phyloP scores from a whole-genome alignment of 73 alveolate species.

The Paramecium bursaria region DNA sequence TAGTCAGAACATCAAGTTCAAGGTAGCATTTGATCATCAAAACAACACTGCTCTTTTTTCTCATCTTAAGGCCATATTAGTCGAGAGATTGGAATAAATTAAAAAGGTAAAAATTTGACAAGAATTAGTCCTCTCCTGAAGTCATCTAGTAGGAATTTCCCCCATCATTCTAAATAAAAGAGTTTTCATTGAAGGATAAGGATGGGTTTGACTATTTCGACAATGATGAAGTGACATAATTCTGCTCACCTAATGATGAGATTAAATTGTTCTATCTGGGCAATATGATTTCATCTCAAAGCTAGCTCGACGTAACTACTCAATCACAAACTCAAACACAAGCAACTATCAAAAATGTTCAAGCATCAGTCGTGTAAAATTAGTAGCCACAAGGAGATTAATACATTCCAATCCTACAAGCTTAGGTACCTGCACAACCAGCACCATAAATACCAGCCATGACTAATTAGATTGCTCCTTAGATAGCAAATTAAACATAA shows the following conservation, averaged over 20 bases:
- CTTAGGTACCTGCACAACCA: not conserved
- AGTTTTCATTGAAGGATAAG: conserved; percentile 1
- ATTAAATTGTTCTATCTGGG: too few relatives aligned
- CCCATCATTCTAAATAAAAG: not conserved
- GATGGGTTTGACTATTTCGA: not conserved
- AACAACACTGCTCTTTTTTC: not conserved
- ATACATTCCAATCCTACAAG: not conserved
- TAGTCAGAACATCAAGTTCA: too few relatives aligned
- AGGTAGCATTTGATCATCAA: conserved; percentile 41
- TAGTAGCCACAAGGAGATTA: not conserved
- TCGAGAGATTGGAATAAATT: conserved; percentile 16
- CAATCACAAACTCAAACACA: too few relatives aligned
- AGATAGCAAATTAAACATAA: too few relatives aligned
- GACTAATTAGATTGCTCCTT: too few relatives aligned
- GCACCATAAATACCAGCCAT: not conserved
- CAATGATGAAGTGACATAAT: conserved; percentile 3
- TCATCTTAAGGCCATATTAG: not conserved
- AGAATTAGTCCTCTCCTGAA: not conserved
- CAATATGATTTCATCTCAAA: too few relatives aligned
- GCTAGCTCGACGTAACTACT: too few relatives aligned
- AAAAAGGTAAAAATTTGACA: not conserved
- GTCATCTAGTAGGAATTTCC: not conserved
- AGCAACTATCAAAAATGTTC: too few relatives aligned
- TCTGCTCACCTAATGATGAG: conserved; percentile 27
- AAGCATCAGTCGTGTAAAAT: not conserved